Evolutionary conservation across 1,284 basidiomycete species (phyloP), one percentile per base, ranked within the genome.

Genomic region (Ustilago tritici): DNA sequence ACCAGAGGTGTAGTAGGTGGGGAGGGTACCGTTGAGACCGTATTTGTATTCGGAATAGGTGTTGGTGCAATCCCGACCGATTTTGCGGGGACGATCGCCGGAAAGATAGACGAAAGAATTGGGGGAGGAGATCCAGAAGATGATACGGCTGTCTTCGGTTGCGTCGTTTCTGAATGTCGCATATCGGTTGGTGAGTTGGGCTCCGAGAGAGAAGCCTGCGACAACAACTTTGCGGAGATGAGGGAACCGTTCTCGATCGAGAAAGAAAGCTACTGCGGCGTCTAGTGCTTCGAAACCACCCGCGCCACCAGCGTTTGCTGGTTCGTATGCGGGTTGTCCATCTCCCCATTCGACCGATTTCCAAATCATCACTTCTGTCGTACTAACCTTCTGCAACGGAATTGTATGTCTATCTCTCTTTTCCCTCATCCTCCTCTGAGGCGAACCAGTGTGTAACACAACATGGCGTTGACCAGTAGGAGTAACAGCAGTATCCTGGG

Each of bases 41-140:
- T 84, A 85, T 74, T 84, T 85, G 78, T 84, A 85, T 28, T 82
- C 56, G 47, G 75, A 54, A 59, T 72, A 84, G 15, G 60, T 70
- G 11, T 38, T 38, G 0, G 32, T 7, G 50, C 82, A 85, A 0
- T 55, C 15, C 3, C 43, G 15, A 1, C 61, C 70, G 41, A 74
- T 68, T 28, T 17, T 49, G 2, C 6, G 28, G 0, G 81, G 81
- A n/a, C 84, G 74, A 2, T 58, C 43, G 14, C 52, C 60, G 36
- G 70, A 70, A 19, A 85, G 53, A 47, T 85, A 85, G 49, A 85
- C 61, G 40, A 83, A 82, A 12, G 77, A 78, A 31, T 71, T 82
- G 10, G 84, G 84, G 0, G 66, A 64, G 3, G 79, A 69, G 49
- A 85, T 70, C 78, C 82, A 82, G 52, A 66, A 85, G 56, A 76